Evolutionary conservation across 1,139 yeast species (phyloP), one percentile per base, ranked within the genome.

Genomic region (Taphrina betulina): DNA sequence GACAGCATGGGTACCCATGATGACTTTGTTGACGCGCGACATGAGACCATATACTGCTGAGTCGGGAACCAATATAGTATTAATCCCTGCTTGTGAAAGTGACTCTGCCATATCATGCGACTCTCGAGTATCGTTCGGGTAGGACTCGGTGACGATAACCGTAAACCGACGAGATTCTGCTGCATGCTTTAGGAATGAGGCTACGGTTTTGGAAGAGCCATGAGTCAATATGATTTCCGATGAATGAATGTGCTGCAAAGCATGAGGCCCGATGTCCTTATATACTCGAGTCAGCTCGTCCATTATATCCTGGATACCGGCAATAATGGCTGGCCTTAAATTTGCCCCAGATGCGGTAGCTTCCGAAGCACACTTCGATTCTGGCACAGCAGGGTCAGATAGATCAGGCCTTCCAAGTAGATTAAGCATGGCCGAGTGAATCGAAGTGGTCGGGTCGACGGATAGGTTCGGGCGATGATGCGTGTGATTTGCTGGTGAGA

Each of bases 21-120:
- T 81, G 24, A 94, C 98, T 69, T 94, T 94, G 46, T 97, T 96
- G 2, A 94, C 98, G 62, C 96, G 76, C 48, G 96, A 85, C 98
- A 94, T 94, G 50, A 94, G 86, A 0, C 98, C 97, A 70, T 85
- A 88, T 0, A 85, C 89, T 24, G 95, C 85, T 2, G 95, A 79
- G 67, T 94, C 99, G 0, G 98, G 97, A 46, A 94, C 86, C 56
- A 94, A 78, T 2, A 89, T 85, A 0, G 96, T 83, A 62, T 89
- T 95, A 57, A 94, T 88, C 57, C 92, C 87, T 58, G 92, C 88
- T 59, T 82, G 83, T 1, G 95, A 85, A 62, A 94, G 77, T 58
- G 79, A 80, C 65, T 81, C 80, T 17, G 94, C 96, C 69, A 92
- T 88, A 59, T 72, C 75, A 65, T 88, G 95, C 1, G 96, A 87